Conservation (phyloP, 768 basidiomycete species). For the Gelatoporia subvermispora region DNA sequence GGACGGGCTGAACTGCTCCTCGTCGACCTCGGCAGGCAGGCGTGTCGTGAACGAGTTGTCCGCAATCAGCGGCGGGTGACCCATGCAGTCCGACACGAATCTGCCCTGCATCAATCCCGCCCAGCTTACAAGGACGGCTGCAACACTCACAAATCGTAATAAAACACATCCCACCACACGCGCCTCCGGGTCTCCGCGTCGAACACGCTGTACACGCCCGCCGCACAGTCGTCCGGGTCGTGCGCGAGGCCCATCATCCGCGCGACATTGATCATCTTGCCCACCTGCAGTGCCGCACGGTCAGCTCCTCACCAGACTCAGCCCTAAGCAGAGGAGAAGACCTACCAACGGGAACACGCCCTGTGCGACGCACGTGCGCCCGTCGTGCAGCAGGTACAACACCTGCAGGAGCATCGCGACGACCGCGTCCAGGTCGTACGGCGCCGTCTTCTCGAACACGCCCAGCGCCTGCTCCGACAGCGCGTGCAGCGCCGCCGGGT, state of each 20-base stretch:
- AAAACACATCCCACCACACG: conserved; percentile 78
- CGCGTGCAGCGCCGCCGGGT: conserved; percentile 36
- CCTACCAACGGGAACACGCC: conserved; percentile 40
- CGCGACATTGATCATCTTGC: conserved; percentile 66
- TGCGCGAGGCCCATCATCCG: conserved; percentile 56
- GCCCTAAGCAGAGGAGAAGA: too few species aligned
- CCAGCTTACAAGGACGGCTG: not conserved
- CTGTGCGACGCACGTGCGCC: conserved; percentile 38
- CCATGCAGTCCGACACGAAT: conserved; percentile 65
- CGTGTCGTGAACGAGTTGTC: conserved; percentile 50
- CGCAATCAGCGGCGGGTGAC: conserved; percentile 56
- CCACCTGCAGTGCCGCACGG: too few species aligned
- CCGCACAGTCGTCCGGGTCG: conserved; percentile 52
- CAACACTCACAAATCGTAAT: conserved; percentile 65
- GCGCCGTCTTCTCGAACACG: conserved; percentile 36
- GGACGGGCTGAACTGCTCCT: conserved; percentile 43
- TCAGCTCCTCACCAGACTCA: too few species aligned
- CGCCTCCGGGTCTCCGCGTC: conserved; percentile 49
- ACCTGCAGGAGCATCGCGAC: conserved; percentile 56
- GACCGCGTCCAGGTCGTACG: conserved; percentile 54
- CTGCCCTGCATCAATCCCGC: conserved; percentile 30
- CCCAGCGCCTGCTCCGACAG: conserved; percentile 45
- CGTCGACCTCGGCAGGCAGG: conserved; percentile 54
- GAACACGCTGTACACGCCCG: conserved; percentile 39
- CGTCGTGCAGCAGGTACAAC: conserved; percentile 48